Base-by-base conservation (phyloP, 2,329 filamentous ascomycete genomes). In the Cercospora beticola region DNA sequence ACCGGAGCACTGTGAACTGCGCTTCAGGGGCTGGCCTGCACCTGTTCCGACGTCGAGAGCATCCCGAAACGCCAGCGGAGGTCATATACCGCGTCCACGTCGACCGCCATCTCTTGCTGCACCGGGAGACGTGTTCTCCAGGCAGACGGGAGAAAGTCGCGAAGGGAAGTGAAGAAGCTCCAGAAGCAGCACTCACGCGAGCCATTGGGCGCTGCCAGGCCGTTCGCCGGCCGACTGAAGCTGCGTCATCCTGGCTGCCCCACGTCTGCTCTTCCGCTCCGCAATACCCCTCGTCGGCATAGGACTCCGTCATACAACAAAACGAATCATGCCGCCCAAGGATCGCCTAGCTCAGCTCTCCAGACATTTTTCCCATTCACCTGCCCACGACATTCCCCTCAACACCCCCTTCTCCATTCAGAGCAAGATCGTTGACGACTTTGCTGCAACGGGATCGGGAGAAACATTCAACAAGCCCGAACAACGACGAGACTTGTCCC, bases 401-500 rank as follows among this genome's bases (percentile, higher is more conserved):
- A 89, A 89, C 79, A 89, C 88, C 26, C 87, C 87, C 65, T 89
- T 87, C 79, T 87, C 86, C 74, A 86, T 85, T 76, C 86, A 89
- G 78, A 83, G 82, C 52, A 79, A 82, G 60, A 80, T 82, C 68
- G 49, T 64, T 28, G 65, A 67, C 70, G 68, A 71, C 36, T 64
- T 65, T 56, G 58, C 57, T 40, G 33, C 54, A 14, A 56, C 62
- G 30, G 52, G 36, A 26, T 56, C 66, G 76, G 49, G 62, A 18
- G 62, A 64, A 33, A 62, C 71, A 69, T 68, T 75, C 76, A 65
- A 72, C 65, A 59, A 62, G 28, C 49, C 67, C 56, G 67, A 74
- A 26, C 77, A 76, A 46, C 73, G 64, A 33, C 62, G 74, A 72
- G 67, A 73, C 54, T 71, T 75, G 52, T 76, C 73, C 28, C 69